These are phyloP conservation scores for Nakaseomyces nivariensis DNA, from an alignment of 1,139 yeast genomes.

Conservation along the genomic window DNA sequence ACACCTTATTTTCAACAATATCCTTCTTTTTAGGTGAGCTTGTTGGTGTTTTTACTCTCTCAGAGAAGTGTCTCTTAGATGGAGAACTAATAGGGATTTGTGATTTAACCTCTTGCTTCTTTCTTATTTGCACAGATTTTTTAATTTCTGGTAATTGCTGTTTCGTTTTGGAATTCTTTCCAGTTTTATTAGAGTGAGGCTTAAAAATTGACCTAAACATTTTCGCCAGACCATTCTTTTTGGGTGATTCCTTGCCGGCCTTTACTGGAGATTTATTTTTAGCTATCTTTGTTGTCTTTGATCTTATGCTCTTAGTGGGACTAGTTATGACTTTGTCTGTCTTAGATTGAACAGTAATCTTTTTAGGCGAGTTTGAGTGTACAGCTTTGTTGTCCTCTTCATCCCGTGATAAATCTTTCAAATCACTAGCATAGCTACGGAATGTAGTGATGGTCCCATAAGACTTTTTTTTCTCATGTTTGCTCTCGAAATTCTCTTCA, in stretches of 20 bases:
- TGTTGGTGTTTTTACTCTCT: background rate
- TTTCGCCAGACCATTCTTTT: background rate
- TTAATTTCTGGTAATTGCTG: background rate
- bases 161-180: background rate
- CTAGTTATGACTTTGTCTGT: background rate
- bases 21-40: background rate
- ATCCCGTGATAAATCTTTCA: conserved; percentile 9
- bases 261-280: background rate
- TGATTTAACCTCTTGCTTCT: background rate
- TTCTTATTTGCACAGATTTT: background rate
- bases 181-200: background rate
- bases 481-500: background rate
- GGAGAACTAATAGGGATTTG: background rate
- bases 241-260: background rate
- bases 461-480: conserved; percentile 17
- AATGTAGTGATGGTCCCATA: conserved; percentile 27
- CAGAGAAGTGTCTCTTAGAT: background rate
- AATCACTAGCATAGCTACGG: conserved; percentile 24
- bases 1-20: background rate
- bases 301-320: background rate
- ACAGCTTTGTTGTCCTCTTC: background rate
- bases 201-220: background rate
- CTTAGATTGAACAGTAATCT: background rate
- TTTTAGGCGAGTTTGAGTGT: background rate
- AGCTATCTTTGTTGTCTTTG: background rate